Percentiles rank a stretch among this genome's conserved stretches.
These are phyloP conservation scores for Apiospora koreana DNA, from an alignment of 2,329 filamentous ascomycete species.

Conservation along the genomic window DNA sequence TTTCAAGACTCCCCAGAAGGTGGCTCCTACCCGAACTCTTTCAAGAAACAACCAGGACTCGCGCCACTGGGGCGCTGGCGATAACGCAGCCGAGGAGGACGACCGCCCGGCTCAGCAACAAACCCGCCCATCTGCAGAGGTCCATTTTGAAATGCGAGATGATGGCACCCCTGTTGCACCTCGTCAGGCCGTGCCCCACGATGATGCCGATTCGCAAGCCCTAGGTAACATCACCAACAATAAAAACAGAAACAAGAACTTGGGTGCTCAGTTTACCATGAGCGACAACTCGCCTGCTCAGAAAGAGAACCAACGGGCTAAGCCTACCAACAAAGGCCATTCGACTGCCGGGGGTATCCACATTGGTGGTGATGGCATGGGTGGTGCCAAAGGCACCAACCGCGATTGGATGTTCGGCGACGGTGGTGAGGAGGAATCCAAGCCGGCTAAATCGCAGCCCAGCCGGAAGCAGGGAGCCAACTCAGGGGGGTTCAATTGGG, in stretches of 20 bases:
- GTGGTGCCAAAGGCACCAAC: slow-evolving; percentile 55
- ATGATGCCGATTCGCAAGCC: slow-evolving; percentile 40
- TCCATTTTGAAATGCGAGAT: slow-evolving; percentile 84
- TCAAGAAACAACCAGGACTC: slow-evolving; percentile 62
- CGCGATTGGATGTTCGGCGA: slow-evolving; percentile 61
- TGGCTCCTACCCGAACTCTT: slow-evolving; percentile 57
- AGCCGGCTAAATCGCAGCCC: slow-evolving; percentile 35
- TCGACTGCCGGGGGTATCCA: slow-evolving; percentile 42
- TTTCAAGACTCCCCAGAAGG: slow-evolving; percentile 80
- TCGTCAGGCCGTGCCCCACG: slow-evolving; percentile 49
- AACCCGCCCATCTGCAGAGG: slow-evolving; percentile 75
- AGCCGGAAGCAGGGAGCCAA: slow-evolving; percentile 34
- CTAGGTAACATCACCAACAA: slow-evolving; percentile 72
- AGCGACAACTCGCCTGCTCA: slow-evolving; percentile 62
- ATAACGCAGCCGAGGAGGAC: slow-evolving; percentile 59
- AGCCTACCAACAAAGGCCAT: slow-evolving; percentile 19
- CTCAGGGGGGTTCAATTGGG: slow-evolving; percentile 32
- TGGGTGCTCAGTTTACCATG: slow-evolving; percentile 77
- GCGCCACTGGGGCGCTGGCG: slow-evolving; percentile 77
- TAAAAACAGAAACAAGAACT: slow-evolving; percentile 73
- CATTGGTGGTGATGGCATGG: slow-evolving; percentile 67
- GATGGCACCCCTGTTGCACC: slow-evolving; percentile 51
- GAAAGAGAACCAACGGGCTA: slow-evolving; percentile 50
- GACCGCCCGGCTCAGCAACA: slow-evolving; percentile 62
- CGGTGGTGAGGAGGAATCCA: slow-evolving; percentile 47